Evolutionary conservation across 371 early-diverging fungal genomes (phyloP).

Genomic region (Mortierella sp.): DNA sequence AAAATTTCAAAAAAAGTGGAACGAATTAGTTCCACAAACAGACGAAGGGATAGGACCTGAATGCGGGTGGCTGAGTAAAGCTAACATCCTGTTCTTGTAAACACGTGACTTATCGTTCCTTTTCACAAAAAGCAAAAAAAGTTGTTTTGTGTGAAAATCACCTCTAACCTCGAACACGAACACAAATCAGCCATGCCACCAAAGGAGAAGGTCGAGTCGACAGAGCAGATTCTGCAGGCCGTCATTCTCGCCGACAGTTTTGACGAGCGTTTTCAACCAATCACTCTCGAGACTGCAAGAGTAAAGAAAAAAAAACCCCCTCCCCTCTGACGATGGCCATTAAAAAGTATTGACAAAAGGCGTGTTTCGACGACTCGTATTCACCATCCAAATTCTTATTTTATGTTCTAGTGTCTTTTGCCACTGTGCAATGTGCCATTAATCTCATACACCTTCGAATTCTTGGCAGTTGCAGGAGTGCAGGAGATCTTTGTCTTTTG

Average conservation of each 20-base stretch:
- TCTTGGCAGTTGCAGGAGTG: conserved; percentile 86
- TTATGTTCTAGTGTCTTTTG: conserved; percentile 79
- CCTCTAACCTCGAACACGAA: neutral
- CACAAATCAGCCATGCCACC: conserved; percentile 35
- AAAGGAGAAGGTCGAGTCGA: conserved; percentile 59
- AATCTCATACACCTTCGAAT: conserved; percentile 95
- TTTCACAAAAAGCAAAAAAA: too few species aligned
- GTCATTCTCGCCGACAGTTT: conserved; percentile 94
- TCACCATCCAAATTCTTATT: too few species aligned
- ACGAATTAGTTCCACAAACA: too few species aligned
- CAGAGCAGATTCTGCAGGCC: conserved; percentile 78
- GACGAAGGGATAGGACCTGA: too few species aligned
- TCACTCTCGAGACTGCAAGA: conserved; percentile 88
- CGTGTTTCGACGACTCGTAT: too few species aligned
- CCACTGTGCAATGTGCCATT: conserved; percentile 95
- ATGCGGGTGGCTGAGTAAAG: too few species aligned
- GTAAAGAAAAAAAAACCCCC: conserved; percentile 57
- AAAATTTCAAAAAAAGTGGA: too few species aligned
- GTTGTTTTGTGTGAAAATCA: too few species aligned
- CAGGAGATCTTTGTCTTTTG: conserved; percentile 90
- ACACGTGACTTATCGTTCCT: too few species aligned
- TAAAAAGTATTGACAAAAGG: too few species aligned
- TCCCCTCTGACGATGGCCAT: too few species aligned
- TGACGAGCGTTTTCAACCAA: conserved; percentile 88
- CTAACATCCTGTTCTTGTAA: neutral